These are phyloP conservation scores for Macrophomina pseudophaseolina DNA, from an alignment of 2,329 filamentous ascomycete species.

Conservation along the genomic window DNA sequence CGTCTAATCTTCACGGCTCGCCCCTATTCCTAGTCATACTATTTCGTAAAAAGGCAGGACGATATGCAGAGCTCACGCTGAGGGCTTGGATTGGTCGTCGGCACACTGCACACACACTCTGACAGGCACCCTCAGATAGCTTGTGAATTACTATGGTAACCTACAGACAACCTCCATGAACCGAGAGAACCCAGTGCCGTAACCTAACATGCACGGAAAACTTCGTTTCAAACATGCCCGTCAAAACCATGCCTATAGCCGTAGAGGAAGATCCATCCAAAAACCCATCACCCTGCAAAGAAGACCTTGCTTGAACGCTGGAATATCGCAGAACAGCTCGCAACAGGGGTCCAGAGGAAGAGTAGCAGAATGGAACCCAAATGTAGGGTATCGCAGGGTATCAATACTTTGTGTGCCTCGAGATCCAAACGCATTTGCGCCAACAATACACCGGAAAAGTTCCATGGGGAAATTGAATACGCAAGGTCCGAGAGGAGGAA, in stretches of 20 bases:
- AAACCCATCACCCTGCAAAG: background rate
- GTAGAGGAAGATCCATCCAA: background rate
- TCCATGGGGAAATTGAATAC: background rate
- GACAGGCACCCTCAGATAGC: no score
- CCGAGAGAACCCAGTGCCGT: no score
- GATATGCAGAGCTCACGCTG: background rate
- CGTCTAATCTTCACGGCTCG: no score
- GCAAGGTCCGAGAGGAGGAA: background rate
- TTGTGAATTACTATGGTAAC: no score
- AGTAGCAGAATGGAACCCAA: constrained; percentile 3
- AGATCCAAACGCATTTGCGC: constrained; percentile 14
- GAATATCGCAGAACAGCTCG: constrained; percentile 18
- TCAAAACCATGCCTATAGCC: background rate
- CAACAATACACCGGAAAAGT: background rate
- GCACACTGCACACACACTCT: no score
- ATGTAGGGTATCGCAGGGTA: constrained; percentile 21
- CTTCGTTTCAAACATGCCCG: no score
- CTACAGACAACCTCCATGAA: no score
- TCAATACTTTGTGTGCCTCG: constrained; percentile 20
- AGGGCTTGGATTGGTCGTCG: no score
- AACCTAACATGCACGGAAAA: no score
- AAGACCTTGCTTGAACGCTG: constrained; percentile 7
- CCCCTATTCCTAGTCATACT: no score
- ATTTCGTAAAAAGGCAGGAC: no score
- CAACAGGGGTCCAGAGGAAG: background rate